A percentile compares a stretch with the other conserved stretches of the same genome.
phyloP scores from a whole-genome alignment of 2,329 filamentous ascomycete species.

The Ceratocystis alfenasii region DNA sequence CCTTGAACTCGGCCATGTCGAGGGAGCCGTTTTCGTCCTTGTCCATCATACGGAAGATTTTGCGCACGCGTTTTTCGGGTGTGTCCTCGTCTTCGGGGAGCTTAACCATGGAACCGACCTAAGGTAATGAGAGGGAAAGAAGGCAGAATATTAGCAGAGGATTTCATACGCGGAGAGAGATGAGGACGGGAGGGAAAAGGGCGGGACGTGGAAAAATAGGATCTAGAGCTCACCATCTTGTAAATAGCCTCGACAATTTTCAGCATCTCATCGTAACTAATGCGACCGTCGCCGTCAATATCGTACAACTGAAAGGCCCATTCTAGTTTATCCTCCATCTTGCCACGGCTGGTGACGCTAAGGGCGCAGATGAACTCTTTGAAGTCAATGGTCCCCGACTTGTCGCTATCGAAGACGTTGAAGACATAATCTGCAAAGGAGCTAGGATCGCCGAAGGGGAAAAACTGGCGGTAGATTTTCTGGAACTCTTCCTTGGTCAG shows the following conservation, averaged over 20 bases:
- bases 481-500: conserved; percentile 98
- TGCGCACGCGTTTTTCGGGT: conserved; percentile 91
- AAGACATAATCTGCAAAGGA: conserved; percentile 99
- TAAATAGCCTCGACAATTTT: conserved; percentile 98
- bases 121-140: neutral
- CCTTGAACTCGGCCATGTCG: conserved; percentile 97
- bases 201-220: conserved; percentile 21
- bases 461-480: conserved; percentile 99
- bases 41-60: conserved; percentile 99
- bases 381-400: conserved; percentile 95
- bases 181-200: conserved; percentile 4
- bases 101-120: conserved; percentile 99
- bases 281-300: conserved; percentile 97
- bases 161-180: neutral
- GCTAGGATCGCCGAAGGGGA: conserved; percentile 93
- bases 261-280: conserved; percentile 98
- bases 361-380: conserved; percentile 99
- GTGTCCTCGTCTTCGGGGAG: conserved; percentile 97
- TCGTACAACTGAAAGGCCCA: conserved; percentile 99
- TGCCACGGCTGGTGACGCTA: conserved; percentile 89
- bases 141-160: neutral
- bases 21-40: conserved; percentile 98
- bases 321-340: conserved; percentile 98
- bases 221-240: conserved; percentile 66
- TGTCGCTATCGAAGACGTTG: conserved; percentile 96